Conservation (phyloP, 257 asterid species). For the Prunella vulgaris region DNA sequence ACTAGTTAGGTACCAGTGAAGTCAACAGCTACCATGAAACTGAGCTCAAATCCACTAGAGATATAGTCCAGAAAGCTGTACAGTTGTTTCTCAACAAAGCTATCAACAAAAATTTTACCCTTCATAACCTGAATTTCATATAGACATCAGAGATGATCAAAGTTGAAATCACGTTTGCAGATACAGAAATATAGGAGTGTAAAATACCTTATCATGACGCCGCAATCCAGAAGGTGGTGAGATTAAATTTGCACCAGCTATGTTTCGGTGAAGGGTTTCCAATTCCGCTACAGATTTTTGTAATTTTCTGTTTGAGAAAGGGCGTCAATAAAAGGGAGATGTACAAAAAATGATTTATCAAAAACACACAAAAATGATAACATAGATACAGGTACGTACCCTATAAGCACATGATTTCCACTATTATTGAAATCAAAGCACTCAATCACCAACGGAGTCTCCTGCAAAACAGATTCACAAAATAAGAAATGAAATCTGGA, state of each 20-base stretch:
- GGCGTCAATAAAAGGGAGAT: neutral
- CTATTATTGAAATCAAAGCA: constrained; percentile 69
- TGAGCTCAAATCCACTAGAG: constrained; percentile 80
- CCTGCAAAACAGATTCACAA: constrained; percentile 37
- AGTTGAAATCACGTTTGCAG: constrained; percentile 2
- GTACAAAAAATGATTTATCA: neutral
- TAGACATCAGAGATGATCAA: constrained; percentile 17
- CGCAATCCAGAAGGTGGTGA: constrained; percentile 45
- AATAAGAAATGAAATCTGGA: neutral
- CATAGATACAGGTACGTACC: constrained; percentile 37
- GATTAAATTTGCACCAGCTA: constrained; percentile 53
- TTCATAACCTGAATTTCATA: constrained; percentile 40
- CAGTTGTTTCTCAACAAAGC: constrained; percentile 52
- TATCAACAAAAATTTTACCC: constrained; percentile 60
- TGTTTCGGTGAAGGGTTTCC: constrained; percentile 43
- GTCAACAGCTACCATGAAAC: constrained; percentile 85
- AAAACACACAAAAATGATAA: neutral
- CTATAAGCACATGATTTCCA: constrained; percentile 69
- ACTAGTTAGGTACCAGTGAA: constrained; percentile 63
- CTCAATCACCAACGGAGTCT: constrained; percentile 70
- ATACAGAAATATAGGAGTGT: constrained; percentile 7
- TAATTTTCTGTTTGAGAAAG: constrained; percentile 42
- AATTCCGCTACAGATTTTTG: constrained; percentile 65
- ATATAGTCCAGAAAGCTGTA: constrained; percentile 76
- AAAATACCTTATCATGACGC: constrained; percentile 52